Base-by-base conservation (phyloP, 768 basidiomycete species). In the Pisolithus marmoratus region DNA sequence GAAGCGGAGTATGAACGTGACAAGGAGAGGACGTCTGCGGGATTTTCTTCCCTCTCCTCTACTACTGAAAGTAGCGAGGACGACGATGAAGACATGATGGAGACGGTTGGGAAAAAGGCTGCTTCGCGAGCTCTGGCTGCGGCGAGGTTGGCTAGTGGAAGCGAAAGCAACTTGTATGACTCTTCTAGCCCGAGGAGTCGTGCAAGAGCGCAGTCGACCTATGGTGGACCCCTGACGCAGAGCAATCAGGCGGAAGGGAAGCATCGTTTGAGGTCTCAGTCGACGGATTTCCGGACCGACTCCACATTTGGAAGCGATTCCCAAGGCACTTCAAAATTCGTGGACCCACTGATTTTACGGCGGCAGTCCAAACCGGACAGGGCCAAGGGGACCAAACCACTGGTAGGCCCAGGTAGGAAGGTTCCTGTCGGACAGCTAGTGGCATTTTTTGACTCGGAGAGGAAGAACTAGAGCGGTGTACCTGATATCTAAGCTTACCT, bases 351-450 rank as follows among this genome's bases (percentile, higher is more conserved):
- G 43, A 67, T 85, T 40, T 60, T 85, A 63, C 76, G 90, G 60
- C 81, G 76, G 58, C 85, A 88, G 69, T 77, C 79, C 67, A 77
- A 60, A 60, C 62, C 73, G 49, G 74, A 74, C 59, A 67, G 49
- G 56, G 31, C 15, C 27, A 75, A 74, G 54, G 70, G 73, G 37
- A 78, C 72, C 9, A 73, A 70, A 58, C 69, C 68, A 58, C 63
- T 63, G 42, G 57, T 53, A 59, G 72, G 53, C 45, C 47, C 60
- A 4, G 75, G 71, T 40, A 81, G 74, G 49, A 90, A 90, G 71
- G 78, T 87, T 14, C 81, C 86, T 1, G 77, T 92, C 38, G 85
- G 83, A 9, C 79, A 91, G 60, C 68, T 93, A 40, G 87, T 90
- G 14, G 88, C 88, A n/a, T 92, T 87, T 68, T 93, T 93, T 60